These are phyloP conservation scores for Eimeria necatrix DNA, from an alignment of 169 alveolate species.

Conservation along the genomic window DNA sequence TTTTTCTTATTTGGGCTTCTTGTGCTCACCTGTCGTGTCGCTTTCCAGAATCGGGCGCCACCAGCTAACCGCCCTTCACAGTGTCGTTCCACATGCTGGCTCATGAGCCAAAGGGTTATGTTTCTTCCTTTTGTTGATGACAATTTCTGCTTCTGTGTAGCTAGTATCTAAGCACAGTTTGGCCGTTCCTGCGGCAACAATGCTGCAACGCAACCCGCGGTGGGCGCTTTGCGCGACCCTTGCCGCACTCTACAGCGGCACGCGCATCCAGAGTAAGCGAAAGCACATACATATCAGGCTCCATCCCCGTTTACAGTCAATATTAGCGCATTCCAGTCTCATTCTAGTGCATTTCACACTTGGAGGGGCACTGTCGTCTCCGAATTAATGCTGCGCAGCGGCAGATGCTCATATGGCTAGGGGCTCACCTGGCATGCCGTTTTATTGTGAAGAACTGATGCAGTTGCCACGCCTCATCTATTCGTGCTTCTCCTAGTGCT, in stretches of 20 bases:
- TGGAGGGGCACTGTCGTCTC: background rate
- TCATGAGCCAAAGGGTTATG: constrained; percentile 36
- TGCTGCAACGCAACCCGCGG: constrained; percentile 73
- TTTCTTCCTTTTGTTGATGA: constrained; percentile 47
- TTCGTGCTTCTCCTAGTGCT: too few relatives aligned
- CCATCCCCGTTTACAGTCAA: background rate
- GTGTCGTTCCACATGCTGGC: constrained; percentile 58
- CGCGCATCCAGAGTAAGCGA: constrained; percentile 16
- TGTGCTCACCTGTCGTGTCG: constrained; percentile 1
- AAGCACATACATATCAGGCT: background rate
- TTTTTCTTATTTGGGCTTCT: constrained; percentile 43
- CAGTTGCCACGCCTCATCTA: too few relatives aligned
- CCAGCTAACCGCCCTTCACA: constrained; percentile 75
- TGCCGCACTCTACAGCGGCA: constrained; percentile 63
- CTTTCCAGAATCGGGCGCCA: constrained; percentile 51
- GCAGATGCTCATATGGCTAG: too few relatives aligned
- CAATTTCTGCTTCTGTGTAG: constrained; percentile 26
- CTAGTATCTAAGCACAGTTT: constrained; percentile 28
- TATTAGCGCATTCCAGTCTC: background rate
- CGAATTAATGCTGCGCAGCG: background rate
- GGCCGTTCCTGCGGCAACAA: constrained; percentile 64
- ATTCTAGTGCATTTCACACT: background rate
- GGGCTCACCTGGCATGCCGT: too few relatives aligned
- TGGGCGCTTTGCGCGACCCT: constrained; percentile 72
- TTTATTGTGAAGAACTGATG: too few relatives aligned